Evolutionary conservation across 345 rosid species (phyloP), one percentile per base, ranked within the genome.

Genomic region (Limnanthes douglasii): DNA sequence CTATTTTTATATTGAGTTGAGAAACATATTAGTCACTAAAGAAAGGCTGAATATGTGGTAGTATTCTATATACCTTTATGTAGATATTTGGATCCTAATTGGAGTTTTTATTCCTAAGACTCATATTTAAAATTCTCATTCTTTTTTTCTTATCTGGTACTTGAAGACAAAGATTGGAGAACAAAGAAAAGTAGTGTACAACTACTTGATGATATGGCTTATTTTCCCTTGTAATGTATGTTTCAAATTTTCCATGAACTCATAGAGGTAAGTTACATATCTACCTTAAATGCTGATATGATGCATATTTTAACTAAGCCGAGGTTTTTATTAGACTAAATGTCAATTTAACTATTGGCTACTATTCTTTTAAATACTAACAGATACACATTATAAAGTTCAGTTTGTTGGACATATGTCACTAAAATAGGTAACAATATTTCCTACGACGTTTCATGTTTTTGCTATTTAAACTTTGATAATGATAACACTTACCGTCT

Each of bases 361-460:
- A 4, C 28, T 39, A 30, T 21, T 34, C 39, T 35, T 72, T 21
- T 60, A 90, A 95, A 92, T 90, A 29, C 61, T 90, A 49, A 90
- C 94, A 9, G 98, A 90, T 54, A 83, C 98, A n/a, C 98, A 90
- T 58, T 95, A 95, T 36, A 90, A 90, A 63, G 98, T 90, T 27
- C 98, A 90, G 71, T 68, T 85, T 11, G 98, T 95, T 4, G 98
- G 94, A 12, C 95, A 90, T 65, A 72, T 45, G 17, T 94, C 98
- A 34, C 95, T 90, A 45, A 94, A 90, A 64, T 92, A 90, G 95
- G 98, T 88, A n/a, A n/a, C n/a, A n/a, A n/a, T n/a, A n/a, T n/a
- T n/a, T n/a, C n/a, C n/a, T n/a, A n/a, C n/a, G n/a, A n/a, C n/a
- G n/a, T n/a, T 31, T 6, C 37, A n/a, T 21, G 19, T 21, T 16